Base-by-base conservation (phyloP, 768 basidiomycete species). In the Suillus americanus region DNA sequence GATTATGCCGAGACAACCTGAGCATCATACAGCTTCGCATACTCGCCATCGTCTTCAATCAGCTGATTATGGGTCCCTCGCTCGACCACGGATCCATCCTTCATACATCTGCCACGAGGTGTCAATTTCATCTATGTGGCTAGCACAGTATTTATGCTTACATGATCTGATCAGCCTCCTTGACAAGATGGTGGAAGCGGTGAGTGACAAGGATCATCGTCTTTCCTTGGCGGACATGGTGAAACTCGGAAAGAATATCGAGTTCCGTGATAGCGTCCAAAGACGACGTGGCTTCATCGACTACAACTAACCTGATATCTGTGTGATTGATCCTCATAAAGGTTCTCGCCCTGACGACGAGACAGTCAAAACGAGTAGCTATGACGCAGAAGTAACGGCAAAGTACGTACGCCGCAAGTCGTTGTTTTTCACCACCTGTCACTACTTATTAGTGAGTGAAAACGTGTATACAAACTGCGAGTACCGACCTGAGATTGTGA, bases 261-360 rank as follows among this genome's bases (percentile, higher is more conserved):
- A 77, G 79, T 70, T 89, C 88, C 0, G 79, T 82, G 51, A 82
- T 73, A 10, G 88, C 80, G 61, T 89, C 88, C 46, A 88, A 67
- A 3, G 84, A 81, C 0, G 86, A 85, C 45, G 80, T 86, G 0
- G 87, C 86, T 69, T 89, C 87, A 65, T 89, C 88, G 3, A 84
- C 79, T 3, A 84, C 79, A 20, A 87, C 74, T 13, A 88, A 80
- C 35, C 78, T 80, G 30, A 82, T 77, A 3, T 80, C 65, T 13
- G 72, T 74, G 28, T 70, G 45, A 20, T 68, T 51, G 0, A 74
- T 56, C 43, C 81, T 73, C 79, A 82, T 81, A 63, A 83, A 84
- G 9, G 77, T 77, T 9, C 83, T 82, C 16, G 83, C 80, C 33
- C 84, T 84, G 61, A 20, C 12, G 33, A 20, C 14, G 50, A 61